Conservation (phyloP, 2,329 filamentous ascomycete species). For the Bipolaris zeicola region DNA sequence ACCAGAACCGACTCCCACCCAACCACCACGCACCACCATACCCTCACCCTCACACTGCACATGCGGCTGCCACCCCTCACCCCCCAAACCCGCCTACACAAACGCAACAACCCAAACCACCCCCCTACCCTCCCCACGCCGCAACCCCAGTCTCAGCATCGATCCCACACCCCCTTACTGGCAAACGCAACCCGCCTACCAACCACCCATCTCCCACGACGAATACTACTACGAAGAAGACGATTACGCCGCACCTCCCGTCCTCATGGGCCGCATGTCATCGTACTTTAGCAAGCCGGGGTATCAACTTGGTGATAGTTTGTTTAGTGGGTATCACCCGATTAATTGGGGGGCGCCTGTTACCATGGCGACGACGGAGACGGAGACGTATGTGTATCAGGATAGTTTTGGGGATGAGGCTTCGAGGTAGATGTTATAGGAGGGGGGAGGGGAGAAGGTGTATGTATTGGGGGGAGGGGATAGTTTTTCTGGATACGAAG, state of each 20-base stretch:
- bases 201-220: slow-evolving; percentile 18
- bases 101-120: slow-evolving; percentile 36
- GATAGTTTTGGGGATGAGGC: slow-evolving; percentile 6
- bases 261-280: slow-evolving; percentile 41
- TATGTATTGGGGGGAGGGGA: too few relatives aligned
- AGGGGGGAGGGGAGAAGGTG: too few relatives aligned
- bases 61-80: slow-evolving; percentile 19
- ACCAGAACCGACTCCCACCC: background rate
- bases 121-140: slow-evolving; percentile 4
- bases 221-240: slow-evolving; percentile 1
- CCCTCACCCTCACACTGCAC: slow-evolving; percentile 13
- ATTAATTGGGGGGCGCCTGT: slow-evolving; percentile 1
- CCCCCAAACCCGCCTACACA: slow-evolving; percentile 19
- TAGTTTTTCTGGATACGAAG: background rate
- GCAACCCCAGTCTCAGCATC: slow-evolving; percentile 17
- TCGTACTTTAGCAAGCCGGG: slow-evolving; percentile 42
- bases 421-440: background rate
- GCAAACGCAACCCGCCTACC: slow-evolving; percentile 10
- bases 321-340: slow-evolving; percentile 31
- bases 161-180: slow-evolving; percentile 16
- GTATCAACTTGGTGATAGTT: slow-evolving; percentile 42
- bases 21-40: background rate
- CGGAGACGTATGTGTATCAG: background rate
- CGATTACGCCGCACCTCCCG: slow-evolving; percentile 26
- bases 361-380: background rate